These are phyloP conservation scores for Xylaria sp. DNA, from an alignment of 2,329 filamentous ascomycete species.

Conservation along the genomic window DNA sequence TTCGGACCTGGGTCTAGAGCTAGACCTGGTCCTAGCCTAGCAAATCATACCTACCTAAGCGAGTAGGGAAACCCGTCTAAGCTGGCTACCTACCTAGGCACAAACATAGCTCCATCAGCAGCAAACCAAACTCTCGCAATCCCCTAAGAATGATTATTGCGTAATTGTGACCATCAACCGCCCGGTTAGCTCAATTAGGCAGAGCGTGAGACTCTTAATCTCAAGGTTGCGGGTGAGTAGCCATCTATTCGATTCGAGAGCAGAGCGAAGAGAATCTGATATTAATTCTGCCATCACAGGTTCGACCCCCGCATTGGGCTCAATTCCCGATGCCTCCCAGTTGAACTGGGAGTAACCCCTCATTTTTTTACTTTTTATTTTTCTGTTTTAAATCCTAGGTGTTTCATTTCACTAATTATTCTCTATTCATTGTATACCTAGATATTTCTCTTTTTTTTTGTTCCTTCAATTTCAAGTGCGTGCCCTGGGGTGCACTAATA, in stretches of 20 bases:
- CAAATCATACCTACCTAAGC: neutral
- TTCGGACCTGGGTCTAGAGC: neutral
- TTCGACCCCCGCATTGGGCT: conserved; percentile 41
- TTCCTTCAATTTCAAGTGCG: neutral
- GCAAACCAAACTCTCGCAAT: too few relatives aligned
- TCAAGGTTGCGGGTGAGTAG: conserved; percentile 50
- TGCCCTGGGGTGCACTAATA: neutral
- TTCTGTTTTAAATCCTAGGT: neutral
- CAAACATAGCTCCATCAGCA: too few relatives aligned
- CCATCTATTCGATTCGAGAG: neutral
- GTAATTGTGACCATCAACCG: conserved; percentile 34
- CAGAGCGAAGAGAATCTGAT: neutral
- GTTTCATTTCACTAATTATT: neutral
- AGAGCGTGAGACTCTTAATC: conserved; percentile 78
- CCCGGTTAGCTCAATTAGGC: conserved; percentile 75
- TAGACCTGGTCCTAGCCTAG: neutral
- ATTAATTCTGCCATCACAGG: conserved; percentile 7
- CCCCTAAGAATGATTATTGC: too few relatives aligned
- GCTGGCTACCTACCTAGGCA: too few relatives aligned
- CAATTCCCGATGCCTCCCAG: conserved; percentile 35
- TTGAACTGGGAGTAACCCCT: conserved; percentile 24
- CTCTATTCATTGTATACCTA: neutral
- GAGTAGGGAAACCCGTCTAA: neutral
- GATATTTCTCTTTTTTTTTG: neutral
- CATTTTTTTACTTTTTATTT: conserved; percentile 17